Base-by-base conservation (phyloP, 352 stramenopile genomes). In the Pythium oligandrum region DNA sequence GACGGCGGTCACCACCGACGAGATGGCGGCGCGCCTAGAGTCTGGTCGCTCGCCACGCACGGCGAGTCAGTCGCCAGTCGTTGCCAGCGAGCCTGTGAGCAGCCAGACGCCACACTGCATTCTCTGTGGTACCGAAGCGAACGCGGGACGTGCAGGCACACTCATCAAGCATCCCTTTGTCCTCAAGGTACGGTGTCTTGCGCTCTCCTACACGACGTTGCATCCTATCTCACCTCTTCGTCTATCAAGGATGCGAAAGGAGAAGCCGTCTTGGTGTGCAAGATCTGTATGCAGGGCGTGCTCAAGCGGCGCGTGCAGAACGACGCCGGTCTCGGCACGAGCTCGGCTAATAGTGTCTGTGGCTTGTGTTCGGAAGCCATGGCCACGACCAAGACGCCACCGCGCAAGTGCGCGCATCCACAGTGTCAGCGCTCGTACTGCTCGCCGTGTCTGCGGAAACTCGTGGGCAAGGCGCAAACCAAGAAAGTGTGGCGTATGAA, bases 81-180 rank as follows among this genome's bases (percentile, higher is more conserved):
- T 26, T 26, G 17, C 17, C 17, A 26, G 17, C 17, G 17, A 26
- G 17, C 17, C 17, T 26, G 17, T 26, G 17, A 26, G 17, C 17
- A 26, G 17, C 17, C 17, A 26, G 17, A 26, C 17, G 17, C 17
- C 17, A 53, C 45, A 55, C 43, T 89, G 78, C 40, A 63, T 83
- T 26, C 51, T 86, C 37, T 89, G 78, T 44, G 65, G 65, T 17
- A 64, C 66, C 11, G 63, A 72, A 26, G 17, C 17, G 17, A 26
- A 26, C 17, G 17, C 17, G 17, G 17, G 17, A 26, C 17, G 17
- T 26, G 17, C 17, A 26, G 55, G 61, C 6, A 61, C 64, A 44
- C 73, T 85, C 39, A 56, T 77, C 12, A 81, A 78, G 40, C 78
- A 89, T 51, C 78, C 78, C 32, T 89, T 87, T 34, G 71, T 89